Percentiles rank a stretch among this genome's conserved stretches.
These are phyloP conservation scores for Coffea humblotiana DNA, from an alignment of 305 asterid species.

Conservation along the genomic window DNA sequence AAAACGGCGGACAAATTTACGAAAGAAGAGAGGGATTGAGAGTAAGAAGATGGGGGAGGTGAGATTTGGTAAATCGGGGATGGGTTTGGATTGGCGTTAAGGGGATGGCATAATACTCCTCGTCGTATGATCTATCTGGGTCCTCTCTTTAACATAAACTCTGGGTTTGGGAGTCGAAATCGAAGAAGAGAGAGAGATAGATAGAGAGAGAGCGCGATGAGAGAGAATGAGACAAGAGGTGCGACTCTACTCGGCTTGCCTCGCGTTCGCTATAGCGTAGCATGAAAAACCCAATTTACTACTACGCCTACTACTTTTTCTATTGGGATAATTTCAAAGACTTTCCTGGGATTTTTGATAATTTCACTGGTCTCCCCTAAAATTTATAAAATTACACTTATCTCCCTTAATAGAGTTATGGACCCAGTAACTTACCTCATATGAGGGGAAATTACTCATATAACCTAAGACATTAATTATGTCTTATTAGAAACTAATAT, in stretches of 20 bases:
- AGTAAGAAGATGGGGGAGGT: background rate
- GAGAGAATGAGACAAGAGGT: too few species aligned
- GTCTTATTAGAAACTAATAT: too few species aligned
- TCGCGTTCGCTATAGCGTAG: conserved; percentile 12
- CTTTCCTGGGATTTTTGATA: too few species aligned
- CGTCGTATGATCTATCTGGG: background rate
- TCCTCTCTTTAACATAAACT: background rate
- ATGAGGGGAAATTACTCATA: too few species aligned
- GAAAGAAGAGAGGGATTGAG: background rate
- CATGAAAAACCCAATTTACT: too few species aligned
- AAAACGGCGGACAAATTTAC: conserved; percentile 1
- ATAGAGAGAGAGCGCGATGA: background rate
- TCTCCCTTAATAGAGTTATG: too few species aligned
- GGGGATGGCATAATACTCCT: background rate
- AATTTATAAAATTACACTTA: too few species aligned
- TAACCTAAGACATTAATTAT: too few species aligned
- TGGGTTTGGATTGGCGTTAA: conserved; percentile 9
- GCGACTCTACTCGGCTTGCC: conserved; percentile 6
- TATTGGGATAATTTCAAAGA: too few species aligned
- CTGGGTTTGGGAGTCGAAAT: conserved; percentile 20
- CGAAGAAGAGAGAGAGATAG: conserved; percentile 15
- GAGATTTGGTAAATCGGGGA: conserved; percentile 20
- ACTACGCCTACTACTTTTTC: too few species aligned
- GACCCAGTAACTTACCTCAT: too few species aligned
- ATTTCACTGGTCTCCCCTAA: too few species aligned